Base-by-base conservation (phyloP, 2,329 filamentous ascomycete genomes). In the Sporothrix protearum region DNA sequence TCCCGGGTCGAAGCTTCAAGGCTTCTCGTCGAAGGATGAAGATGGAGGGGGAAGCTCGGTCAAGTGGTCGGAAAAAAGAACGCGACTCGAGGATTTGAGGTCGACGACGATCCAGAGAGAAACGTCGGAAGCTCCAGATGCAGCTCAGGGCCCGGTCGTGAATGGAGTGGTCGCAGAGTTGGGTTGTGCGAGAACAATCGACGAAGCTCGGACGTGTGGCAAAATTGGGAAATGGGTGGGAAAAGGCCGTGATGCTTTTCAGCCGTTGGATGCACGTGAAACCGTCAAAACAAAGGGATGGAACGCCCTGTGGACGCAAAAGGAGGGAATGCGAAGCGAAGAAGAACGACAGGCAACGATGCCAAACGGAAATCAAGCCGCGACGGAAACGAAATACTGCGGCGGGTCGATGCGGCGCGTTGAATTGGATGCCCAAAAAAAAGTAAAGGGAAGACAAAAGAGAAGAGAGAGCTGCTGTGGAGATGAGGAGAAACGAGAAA, bases 311-410 rank as follows among this genome's bases (percentile, higher is more conserved):
- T 30, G 7, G 49, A 53, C n/a, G 22, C 49, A 53, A 36, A 67
- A 67, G 16, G 64, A 67, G 64, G 28, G 45, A 67, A 67, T 67
- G 64, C 64, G 63, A 66, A 66, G 63, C 6, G 63, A 49, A 49
- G 63, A 49, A 66, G 22, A 30, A 25, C 22, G 28, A 2, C 49
- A 12, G 19, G 16, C 33, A 36, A 66, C 69, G 47, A 45, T 59
- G 53, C n/a, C 33, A 19, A 53, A 68, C n/a, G 19, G 36, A 59
- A 61, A 69, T 25, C 42, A 61, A 69, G 36, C 28, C 22, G 49
- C 42, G 63, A 16, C 25, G 42, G 22, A 33, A 28, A n/a, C n/a
- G n/a, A n/a, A 25, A 45, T 22, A 28, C 39, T 30, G 42, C 49
- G 63, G 63, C 63, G 25, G 63, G 42, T 47, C 42, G 63, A 36